Conservation (phyloP, 805 yeast species). For the Cyberlindnera petersonii region DNA sequence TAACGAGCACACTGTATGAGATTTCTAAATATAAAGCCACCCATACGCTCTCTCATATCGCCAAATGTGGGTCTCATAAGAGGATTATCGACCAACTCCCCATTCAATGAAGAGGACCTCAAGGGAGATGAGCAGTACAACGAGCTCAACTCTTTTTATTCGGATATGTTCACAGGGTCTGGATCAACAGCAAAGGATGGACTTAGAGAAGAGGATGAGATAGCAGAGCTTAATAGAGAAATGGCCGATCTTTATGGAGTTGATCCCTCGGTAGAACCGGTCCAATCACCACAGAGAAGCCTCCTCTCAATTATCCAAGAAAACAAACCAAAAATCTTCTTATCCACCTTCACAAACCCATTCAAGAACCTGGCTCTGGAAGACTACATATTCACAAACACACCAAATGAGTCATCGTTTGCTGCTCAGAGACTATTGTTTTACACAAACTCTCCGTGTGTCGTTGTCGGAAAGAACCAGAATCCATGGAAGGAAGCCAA, state of each 20-base stretch:
- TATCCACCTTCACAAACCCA: constrained; percentile 63
- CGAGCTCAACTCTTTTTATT: constrained; percentile 34
- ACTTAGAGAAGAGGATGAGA: constrained; percentile 20
- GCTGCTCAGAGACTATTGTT: constrained; percentile 54
- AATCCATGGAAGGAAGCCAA: constrained; percentile 90
- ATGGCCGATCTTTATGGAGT: constrained; percentile 29
- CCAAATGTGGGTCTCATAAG: neutral
- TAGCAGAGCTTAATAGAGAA: constrained; percentile 34
- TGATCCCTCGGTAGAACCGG: constrained; percentile 5
- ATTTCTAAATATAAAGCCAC: neutral
- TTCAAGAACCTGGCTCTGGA: constrained; percentile 77
- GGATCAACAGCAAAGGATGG: neutral
- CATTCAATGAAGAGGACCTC: constrained; percentile 10
- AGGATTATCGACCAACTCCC: constrained; percentile 1
- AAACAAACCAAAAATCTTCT: constrained; percentile 47
- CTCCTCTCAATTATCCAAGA: constrained; percentile 24
- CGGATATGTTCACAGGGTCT: constrained; percentile 31
- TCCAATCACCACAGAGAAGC: neutral
- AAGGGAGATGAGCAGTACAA: constrained; percentile 25
- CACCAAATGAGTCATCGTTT: constrained; percentile 38
- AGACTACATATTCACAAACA: constrained; percentile 62
- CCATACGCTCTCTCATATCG: neutral
- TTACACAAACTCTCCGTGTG: constrained; percentile 77
- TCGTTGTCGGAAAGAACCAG: constrained; percentile 95
- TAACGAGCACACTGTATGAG: too few relatives aligned